A percentile compares a stretch with the other conserved stretches of the same genome.
Evolutionary conservation across 2,329 filamentous ascomycete species (phyloP).

Genomic region (Clonostachys rhizophaga): DNA sequence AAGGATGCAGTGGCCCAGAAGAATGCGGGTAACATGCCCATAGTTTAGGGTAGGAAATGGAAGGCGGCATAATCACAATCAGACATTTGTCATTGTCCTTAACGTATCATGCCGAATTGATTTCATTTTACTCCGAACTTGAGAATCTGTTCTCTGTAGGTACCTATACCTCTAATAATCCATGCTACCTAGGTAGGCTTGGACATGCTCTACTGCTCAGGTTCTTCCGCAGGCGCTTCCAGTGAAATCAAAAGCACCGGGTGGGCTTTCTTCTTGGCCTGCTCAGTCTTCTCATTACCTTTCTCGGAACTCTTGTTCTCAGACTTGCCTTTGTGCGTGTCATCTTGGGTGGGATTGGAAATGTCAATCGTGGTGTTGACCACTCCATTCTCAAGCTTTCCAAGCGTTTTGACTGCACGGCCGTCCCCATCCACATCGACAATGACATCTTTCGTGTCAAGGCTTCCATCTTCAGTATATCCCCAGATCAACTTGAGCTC

Average conservation of each 20-base stretch:
- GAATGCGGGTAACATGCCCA: too few species aligned
- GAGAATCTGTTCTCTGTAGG: too few species aligned
- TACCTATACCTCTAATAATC: too few species aligned
- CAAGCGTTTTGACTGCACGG: constrained; percentile 33
- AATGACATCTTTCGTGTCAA: constrained; percentile 49
- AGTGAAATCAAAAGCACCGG: not conserved
- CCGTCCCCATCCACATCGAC: constrained; percentile 49
- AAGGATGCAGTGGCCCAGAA: too few species aligned
- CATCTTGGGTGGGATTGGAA: constrained; percentile 6
- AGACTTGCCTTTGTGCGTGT: constrained; percentile 13
- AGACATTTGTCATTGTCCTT: too few species aligned
- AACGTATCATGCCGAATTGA: too few species aligned
- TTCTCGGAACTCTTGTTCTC: constrained; percentile 6
- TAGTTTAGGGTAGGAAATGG: too few species aligned
- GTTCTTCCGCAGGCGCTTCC: not conserved
- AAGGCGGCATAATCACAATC: too few species aligned
- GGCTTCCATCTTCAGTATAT: constrained; percentile 69
- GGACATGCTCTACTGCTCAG: too few species aligned
- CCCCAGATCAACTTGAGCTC: constrained; percentile 74
- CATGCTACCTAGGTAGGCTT: too few species aligned
- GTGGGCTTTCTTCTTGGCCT: constrained; percentile 8
- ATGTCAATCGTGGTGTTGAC: constrained; percentile 24
- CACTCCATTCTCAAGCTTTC: constrained; percentile 28
- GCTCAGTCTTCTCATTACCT: constrained; percentile 7
- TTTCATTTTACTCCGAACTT: too few species aligned